Conservation (phyloP, 2,329 filamentous ascomycete species). For the Nigrospora oryzae region DNA sequence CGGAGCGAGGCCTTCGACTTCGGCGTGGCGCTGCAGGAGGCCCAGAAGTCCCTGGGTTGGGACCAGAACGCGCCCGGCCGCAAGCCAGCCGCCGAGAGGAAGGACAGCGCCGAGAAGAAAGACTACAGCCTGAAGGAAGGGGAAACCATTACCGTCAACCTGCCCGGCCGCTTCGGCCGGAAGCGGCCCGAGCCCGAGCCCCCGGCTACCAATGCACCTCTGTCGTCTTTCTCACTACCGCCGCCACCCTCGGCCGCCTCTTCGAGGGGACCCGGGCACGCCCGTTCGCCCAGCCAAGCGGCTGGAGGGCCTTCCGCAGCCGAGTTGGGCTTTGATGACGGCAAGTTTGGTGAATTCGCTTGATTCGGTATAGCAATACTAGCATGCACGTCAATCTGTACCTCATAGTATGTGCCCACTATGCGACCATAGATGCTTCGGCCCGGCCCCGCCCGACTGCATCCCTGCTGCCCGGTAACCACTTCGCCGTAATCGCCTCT, state of each 20-base stretch:
- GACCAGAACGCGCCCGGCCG: slow-evolving; percentile 32
- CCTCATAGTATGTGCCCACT: not conserved
- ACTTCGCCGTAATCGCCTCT: no score
- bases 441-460: no score
- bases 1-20: slow-evolving; percentile 82
- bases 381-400: no score
- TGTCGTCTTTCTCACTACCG: slow-evolving; percentile 61
- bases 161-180: slow-evolving; percentile 51
- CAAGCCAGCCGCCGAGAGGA: slow-evolving; percentile 25
- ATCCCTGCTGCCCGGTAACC: no score
- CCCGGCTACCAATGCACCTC: slow-evolving; percentile 17
- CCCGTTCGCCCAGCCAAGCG: slow-evolving; percentile 51
- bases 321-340: slow-evolving; percentile 77
- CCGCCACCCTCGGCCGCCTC: slow-evolving; percentile 51
- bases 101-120: slow-evolving; percentile 46
- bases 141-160: slow-evolving; percentile 78
- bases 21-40: slow-evolving; percentile 70
- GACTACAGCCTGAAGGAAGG: slow-evolving; percentile 85
- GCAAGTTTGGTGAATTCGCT: slow-evolving; percentile 79
- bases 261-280: slow-evolving; percentile 21
- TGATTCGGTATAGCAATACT: slow-evolving; percentile 16
- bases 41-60: slow-evolving; percentile 59
- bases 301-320: slow-evolving; percentile 33
- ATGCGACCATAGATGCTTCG: not conserved
- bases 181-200: slow-evolving; percentile 30